Conservation (phyloP, 257 asterid genomes). For the Lycium barbarum region DNA sequence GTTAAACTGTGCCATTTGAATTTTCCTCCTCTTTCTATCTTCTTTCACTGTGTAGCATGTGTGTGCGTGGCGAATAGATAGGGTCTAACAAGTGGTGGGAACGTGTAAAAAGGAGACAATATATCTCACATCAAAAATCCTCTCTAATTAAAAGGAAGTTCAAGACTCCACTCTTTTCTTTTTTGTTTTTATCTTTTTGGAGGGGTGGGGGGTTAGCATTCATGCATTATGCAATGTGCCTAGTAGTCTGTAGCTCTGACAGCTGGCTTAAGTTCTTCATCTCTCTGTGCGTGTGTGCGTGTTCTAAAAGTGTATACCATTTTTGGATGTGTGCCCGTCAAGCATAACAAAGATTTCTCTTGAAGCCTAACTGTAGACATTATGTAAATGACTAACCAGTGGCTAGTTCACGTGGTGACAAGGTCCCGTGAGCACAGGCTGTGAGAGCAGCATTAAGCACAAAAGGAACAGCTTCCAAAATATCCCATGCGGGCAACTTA, state of each 20-base stretch:
- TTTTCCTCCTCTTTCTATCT: constrained; percentile 15
- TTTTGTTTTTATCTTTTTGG: neutral
- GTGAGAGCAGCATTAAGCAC: constrained; percentile 97
- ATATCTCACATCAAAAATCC: neutral
- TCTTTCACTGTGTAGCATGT: neutral
- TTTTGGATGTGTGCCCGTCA: neutral
- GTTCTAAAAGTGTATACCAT: constrained; percentile 19
- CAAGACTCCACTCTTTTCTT: neutral
- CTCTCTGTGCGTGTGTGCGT: neutral
- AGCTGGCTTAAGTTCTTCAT: neutral
- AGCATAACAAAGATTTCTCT: neutral
- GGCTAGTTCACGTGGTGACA: constrained; percentile 94
- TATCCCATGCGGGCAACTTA: constrained; percentile 97
- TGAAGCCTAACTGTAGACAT: neutral
- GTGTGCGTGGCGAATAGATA: neutral
- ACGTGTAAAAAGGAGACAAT: neutral
- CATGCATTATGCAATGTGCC: neutral
- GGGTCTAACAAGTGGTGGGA: constrained; percentile 2
- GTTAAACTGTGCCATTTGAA: neutral
- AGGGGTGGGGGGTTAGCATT: too few species aligned
- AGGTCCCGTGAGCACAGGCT: constrained; percentile 86
- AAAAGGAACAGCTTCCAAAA: constrained; percentile 93
- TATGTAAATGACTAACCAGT: constrained; percentile 62
- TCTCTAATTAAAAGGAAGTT: neutral
- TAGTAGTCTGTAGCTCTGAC: neutral